These are phyloP conservation scores for Alternaria novae-zelandiae DNA, from an alignment of 2,329 filamentous ascomycete genomes.

Conservation along the genomic window DNA sequence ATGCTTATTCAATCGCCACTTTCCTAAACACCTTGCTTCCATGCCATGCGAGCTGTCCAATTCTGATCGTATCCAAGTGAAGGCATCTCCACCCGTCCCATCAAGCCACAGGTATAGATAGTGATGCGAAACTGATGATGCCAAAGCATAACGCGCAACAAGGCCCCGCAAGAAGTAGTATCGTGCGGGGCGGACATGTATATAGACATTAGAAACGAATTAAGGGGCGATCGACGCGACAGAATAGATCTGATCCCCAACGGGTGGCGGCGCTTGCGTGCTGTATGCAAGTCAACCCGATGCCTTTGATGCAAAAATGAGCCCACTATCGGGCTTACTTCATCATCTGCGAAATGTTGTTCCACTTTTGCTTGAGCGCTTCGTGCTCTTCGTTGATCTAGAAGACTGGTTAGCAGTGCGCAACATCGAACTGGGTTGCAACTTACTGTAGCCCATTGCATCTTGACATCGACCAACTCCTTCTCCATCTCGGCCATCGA, in stretches of 20 bases:
- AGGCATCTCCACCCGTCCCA: constrained; percentile 16
- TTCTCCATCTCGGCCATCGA: constrained; percentile 91
- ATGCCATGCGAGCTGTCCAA: constrained; percentile 21
- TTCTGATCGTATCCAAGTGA: constrained; percentile 16
- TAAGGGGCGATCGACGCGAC: constrained; percentile 31
- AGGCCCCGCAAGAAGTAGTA: not conserved
- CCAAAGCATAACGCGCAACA: constrained; percentile 12
- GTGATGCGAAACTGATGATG: constrained; percentile 13
- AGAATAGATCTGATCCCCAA: constrained; percentile 23
- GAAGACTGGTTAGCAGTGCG: constrained; percentile 19
- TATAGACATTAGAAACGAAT: constrained; percentile 44
- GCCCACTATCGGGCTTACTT: constrained; percentile 32
- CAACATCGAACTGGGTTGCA: not conserved
- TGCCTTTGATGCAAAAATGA: constrained; percentile 21
- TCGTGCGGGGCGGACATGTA: constrained; percentile 15
- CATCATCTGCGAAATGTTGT: constrained; percentile 55
- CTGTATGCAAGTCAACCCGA: constrained; percentile 29
- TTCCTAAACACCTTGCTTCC: constrained; percentile 17
- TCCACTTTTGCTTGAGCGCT: constrained; percentile 57
- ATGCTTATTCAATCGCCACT: constrained; percentile 6
- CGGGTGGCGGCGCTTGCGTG: constrained; percentile 27
- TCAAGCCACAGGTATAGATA: constrained; percentile 32
- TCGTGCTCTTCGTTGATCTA: constrained; percentile 58
- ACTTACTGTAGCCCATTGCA: constrained; percentile 92
- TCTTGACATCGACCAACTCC: constrained; percentile 89